Evolutionary conservation across 2,329 filamentous ascomycete species (phyloP).

Genomic region (Aspergillus sp.): DNA sequence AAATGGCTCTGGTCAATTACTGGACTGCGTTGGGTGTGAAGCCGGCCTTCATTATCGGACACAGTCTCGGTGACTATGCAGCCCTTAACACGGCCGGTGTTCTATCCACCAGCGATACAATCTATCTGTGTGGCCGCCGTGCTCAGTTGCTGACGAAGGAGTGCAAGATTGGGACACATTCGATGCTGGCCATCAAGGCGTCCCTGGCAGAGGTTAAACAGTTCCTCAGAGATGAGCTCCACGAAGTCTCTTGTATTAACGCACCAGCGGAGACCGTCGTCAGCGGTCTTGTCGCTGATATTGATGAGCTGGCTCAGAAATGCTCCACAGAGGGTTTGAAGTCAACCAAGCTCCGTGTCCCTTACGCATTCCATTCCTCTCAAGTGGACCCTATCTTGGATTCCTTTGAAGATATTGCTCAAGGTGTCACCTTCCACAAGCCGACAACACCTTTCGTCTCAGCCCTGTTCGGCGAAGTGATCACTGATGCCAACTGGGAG

Average conservation of each 20-base stretch:
- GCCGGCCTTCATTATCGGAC: constrained; percentile 45
- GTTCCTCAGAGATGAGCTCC: constrained; percentile 55
- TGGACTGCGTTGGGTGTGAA: constrained; percentile 42
- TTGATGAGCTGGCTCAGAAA: constrained; percentile 40
- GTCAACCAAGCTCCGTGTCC: constrained; percentile 46
- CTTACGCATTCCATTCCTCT: constrained; percentile 51
- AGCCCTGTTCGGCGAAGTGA: constrained; percentile 46
- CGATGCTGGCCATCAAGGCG: constrained; percentile 49
- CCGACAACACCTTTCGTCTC: constrained; percentile 50
- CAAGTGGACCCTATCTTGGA: constrained; percentile 51
- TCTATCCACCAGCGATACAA: constrained; percentile 36
- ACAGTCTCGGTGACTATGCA: constrained; percentile 47
- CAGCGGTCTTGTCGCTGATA: constrained; percentile 40
- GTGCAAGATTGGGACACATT: constrained; percentile 45
- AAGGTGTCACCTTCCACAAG: constrained; percentile 41
- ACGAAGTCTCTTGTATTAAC: constrained; percentile 46
- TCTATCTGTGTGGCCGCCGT: constrained; percentile 56
- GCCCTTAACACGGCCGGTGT: constrained; percentile 41
- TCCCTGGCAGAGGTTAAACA: constrained; percentile 46
- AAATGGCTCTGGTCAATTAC: constrained; percentile 43
- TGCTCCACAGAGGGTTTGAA: constrained; percentile 41
- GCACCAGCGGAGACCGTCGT: constrained; percentile 48
- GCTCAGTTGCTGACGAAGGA: constrained; percentile 44
- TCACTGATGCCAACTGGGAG: constrained; percentile 59
- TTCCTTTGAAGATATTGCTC: constrained; percentile 41